Conservation (phyloP, 805 yeast species). For the Saccharomycopsis guyanensis region DNA sequence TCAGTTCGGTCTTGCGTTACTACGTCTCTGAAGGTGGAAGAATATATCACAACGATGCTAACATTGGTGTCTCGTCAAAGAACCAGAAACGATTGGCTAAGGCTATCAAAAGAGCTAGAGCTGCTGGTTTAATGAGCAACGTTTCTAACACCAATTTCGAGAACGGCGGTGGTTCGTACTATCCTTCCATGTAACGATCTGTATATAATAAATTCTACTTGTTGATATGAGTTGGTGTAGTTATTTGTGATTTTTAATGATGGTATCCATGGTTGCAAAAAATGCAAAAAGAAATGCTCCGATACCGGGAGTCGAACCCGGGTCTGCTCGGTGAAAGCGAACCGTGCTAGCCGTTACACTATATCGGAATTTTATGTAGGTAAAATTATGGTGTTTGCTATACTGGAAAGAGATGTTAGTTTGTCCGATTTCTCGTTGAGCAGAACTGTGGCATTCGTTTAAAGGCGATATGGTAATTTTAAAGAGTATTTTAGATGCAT, state of each 20-base stretch:
- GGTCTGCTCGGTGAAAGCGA: conserved; percentile 80
- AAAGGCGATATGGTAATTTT: no score
- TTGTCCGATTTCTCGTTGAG: no score
- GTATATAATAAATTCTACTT: no score
- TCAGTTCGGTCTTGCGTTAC: conserved; percentile 60
- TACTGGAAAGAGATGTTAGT: no score
- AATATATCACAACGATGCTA: conserved; percentile 62
- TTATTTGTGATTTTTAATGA: no score
- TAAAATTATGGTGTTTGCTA: no score
- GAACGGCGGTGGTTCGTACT: not conserved
- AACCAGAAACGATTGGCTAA: conserved; percentile 67
- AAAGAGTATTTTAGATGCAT: no score
- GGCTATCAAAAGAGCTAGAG: conserved; percentile 74
- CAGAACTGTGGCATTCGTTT: no score
- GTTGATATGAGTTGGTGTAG: no score
- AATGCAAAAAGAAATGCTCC: no score
- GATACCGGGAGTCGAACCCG: conserved; percentile 87
- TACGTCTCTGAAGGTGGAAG: conserved; percentile 68
- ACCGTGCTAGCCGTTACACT: conserved; percentile 81
- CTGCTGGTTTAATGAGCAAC: conserved; percentile 56
- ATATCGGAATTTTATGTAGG: conserved; percentile 50
- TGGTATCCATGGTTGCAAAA: no score
- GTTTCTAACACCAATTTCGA: not conserved
- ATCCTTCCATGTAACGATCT: not conserved
- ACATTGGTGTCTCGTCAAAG: conserved; percentile 49